These are phyloP conservation scores for Colletotrichum limetticola DNA, from an alignment of 2,329 filamentous ascomycete species.

Conservation along the genomic window DNA sequence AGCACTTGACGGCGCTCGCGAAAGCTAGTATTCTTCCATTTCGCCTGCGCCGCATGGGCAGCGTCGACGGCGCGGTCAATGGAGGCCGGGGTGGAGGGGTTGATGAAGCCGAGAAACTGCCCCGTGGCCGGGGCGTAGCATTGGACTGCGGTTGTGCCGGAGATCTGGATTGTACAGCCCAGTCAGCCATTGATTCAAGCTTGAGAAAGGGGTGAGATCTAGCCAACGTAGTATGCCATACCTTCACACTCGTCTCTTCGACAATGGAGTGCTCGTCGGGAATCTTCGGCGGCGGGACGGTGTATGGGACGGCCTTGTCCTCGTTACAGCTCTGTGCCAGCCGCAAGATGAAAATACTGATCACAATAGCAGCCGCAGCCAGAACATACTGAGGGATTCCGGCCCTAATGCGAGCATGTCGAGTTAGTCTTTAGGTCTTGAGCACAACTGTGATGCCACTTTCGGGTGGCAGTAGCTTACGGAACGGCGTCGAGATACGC, in stretches of 20 bases:
- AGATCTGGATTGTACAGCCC: slow-evolving; percentile 50
- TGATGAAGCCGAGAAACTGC: slow-evolving; percentile 80
- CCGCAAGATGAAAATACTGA: slow-evolving; percentile 45
- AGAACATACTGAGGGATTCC: slow-evolving; percentile 41
- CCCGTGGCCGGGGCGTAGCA: slow-evolving; percentile 94
- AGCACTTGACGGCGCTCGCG: slow-evolving; percentile 81
- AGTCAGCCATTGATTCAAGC: not conserved
- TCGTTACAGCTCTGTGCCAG: slow-evolving; percentile 43
- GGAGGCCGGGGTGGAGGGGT: slow-evolving; percentile 78
- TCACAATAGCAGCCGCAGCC: slow-evolving; percentile 43
- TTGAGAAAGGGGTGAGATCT: not conserved
- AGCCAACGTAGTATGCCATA: slow-evolving; percentile 39
- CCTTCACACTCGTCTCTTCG: slow-evolving; percentile 70
- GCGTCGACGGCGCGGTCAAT: slow-evolving; percentile 83
- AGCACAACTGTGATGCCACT: slow-evolving; percentile 9
- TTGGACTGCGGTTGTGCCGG: slow-evolving; percentile 76
- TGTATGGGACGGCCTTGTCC: slow-evolving; percentile 65
- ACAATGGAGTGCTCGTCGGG: slow-evolving; percentile 68
- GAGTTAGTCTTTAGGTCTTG: not conserved
- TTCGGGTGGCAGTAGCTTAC: slow-evolving; percentile 18
- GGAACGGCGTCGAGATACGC: slow-evolving; percentile 23
- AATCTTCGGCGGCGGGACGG: slow-evolving; percentile 70
- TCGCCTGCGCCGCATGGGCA: slow-evolving; percentile 77
- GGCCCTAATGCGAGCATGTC: not conserved
- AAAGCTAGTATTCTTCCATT: slow-evolving; percentile 85